Percentiles rank a stretch among this genome's conserved stretches.
Evolutionary conservation across 805 yeast genomes (phyloP).

Genomic region (Saccharomycopsis fodiens): DNA sequence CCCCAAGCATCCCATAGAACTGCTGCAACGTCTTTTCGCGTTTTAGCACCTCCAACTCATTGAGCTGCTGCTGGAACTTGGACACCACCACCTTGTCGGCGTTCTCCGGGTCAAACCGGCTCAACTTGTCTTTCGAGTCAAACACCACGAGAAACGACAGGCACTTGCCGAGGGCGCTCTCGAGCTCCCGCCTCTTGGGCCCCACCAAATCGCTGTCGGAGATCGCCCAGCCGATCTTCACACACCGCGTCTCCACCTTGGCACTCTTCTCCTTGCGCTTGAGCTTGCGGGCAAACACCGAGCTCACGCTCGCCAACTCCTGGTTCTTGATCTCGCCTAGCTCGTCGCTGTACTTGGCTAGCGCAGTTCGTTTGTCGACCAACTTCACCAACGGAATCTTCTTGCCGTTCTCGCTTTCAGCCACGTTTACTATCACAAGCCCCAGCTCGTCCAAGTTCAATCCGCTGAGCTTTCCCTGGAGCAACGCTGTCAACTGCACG

Average conservation of each 20-base stretch:
- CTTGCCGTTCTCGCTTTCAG: neutral
- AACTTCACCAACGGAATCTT: conserved; percentile 16
- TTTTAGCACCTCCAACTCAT: conserved; percentile 15
- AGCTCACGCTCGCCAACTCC: conserved; percentile 11
- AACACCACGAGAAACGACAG: conserved; percentile 3
- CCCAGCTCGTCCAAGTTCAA: conserved; percentile 10
- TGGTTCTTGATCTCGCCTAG: conserved; percentile 7
- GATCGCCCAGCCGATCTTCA: conserved; percentile 18
- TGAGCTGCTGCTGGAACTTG: neutral
- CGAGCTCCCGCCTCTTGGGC: conserved; percentile 11
- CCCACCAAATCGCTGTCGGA: conserved; percentile 13
- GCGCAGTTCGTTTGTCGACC: conserved; percentile 15
- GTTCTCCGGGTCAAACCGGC: neutral
- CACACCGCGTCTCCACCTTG: neutral
- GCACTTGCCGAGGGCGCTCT: conserved; percentile 5
- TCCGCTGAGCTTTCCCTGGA: neutral
- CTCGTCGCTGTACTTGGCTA: conserved; percentile 11
- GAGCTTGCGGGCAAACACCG: conserved; percentile 10
- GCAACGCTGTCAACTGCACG: conserved; percentile 1
- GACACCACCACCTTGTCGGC: neutral
- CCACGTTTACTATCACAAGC: conserved; percentile 8
- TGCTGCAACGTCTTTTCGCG: conserved; percentile 14
- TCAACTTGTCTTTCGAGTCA: conserved; percentile 11
- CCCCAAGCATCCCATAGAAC: conserved; percentile 4
- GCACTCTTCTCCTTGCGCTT: conserved; percentile 3